Percentiles rank a stretch among this genome's conserved stretches.
Evolutionary conservation across 2,329 filamentous ascomycete genomes (phyloP).

Genomic region (Orbilia brochopaga): DNA sequence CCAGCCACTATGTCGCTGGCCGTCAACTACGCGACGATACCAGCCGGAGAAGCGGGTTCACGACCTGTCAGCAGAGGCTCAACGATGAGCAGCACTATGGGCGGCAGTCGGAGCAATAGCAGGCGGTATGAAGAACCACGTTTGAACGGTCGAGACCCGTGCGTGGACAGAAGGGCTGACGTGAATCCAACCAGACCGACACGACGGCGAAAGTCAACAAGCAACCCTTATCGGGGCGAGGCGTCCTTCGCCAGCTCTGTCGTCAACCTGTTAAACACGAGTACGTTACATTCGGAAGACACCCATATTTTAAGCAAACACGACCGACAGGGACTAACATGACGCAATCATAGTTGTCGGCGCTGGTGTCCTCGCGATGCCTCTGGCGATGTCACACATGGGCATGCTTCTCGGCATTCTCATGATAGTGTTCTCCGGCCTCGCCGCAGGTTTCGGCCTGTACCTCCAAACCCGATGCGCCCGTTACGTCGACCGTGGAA

Average conservation of each 20-base stretch:
- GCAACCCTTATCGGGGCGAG: constrained; percentile 65
- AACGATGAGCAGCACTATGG: constrained; percentile 29
- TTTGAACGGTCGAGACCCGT: not conserved
- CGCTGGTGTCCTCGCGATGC: constrained; percentile 92
- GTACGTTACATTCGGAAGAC: constrained; percentile 61
- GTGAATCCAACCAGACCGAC: constrained; percentile 16
- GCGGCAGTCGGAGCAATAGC: constrained; percentile 45
- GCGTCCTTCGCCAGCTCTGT: constrained; percentile 90
- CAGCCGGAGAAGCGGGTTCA: constrained; percentile 27
- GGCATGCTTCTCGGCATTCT: constrained; percentile 83
- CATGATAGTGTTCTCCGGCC: constrained; percentile 87
- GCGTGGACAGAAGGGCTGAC: constrained; percentile 17
- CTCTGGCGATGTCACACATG: constrained; percentile 93
- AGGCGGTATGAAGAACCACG: constrained; percentile 21
- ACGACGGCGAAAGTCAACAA: constrained; percentile 43
- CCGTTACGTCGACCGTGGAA: constrained; percentile 86
- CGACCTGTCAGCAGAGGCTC: constrained; percentile 37
- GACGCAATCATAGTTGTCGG: constrained; percentile 72
- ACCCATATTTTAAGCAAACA: not conserved
- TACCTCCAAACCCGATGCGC: constrained; percentile 94
- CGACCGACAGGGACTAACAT: constrained; percentile 47
- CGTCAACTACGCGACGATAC: constrained; percentile 35
- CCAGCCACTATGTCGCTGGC: constrained; percentile 30
- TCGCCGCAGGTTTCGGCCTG: constrained; percentile 87
- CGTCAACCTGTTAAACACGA: constrained; percentile 95